Percentiles rank a stretch among this genome's conserved stretches.
Evolutionary conservation across 1,139 yeast species (phyloP).

Genomic region (Arxiozyma heterogenica): DNA sequence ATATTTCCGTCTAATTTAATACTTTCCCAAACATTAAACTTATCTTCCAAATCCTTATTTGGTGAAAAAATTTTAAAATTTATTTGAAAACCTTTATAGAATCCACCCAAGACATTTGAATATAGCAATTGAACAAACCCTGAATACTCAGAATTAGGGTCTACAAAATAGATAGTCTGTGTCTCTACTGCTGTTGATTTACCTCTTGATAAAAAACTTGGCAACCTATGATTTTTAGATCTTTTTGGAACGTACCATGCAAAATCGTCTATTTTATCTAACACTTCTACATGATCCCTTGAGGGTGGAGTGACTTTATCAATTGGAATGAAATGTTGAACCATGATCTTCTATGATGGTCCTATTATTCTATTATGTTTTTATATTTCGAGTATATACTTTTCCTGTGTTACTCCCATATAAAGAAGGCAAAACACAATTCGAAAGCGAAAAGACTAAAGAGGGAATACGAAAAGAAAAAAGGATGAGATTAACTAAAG

Average conservation of each 20-base stretch:
- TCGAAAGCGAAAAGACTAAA: neutral
- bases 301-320: slow-evolving; percentile 4
- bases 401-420: neutral
- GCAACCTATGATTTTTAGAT: neutral
- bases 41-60: slow-evolving; percentile 37
- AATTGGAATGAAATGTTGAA: slow-evolving; percentile 3
- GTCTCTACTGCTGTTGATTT: slow-evolving; percentile 58
- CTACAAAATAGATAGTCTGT: slow-evolving; percentile 69
- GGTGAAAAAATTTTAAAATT: slow-evolving; percentile 54
- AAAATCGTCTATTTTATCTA: slow-evolving; percentile 9
- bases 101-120: slow-evolving; percentile 64
- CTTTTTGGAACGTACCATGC: slow-evolving; percentile 14
- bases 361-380: too few species aligned
- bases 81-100: slow-evolving; percentile 77
- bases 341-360: neutral
- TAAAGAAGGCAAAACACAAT: neutral
- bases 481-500: neutral
- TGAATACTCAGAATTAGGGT: slow-evolving; percentile 45
- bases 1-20: slow-evolving; percentile 18
- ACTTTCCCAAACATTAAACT: slow-evolving; percentile 27
- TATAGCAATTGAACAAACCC: slow-evolving; percentile 83
- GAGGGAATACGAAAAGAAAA: too few species aligned
- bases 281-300: neutral
- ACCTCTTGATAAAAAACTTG: slow-evolving; percentile 3
- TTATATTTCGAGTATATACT: neutral